A percentile compares a stretch with the other conserved stretches of the same genome.
These are phyloP conservation scores for Brassica napus DNA, from an alignment of 345 rosid species.

Conservation along the genomic window DNA sequence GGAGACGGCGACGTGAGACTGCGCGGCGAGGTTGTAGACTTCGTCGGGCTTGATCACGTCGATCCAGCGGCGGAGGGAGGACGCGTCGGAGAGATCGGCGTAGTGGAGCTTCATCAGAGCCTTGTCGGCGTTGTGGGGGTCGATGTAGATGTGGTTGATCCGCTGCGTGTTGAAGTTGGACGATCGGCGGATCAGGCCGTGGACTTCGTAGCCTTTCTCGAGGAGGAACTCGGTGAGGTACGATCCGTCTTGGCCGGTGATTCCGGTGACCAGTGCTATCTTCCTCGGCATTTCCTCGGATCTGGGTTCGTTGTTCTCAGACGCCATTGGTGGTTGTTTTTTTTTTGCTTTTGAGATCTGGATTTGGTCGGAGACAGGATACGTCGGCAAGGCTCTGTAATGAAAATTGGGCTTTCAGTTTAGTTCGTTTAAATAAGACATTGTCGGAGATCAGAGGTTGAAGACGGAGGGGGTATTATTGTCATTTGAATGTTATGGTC, in stretches of 20 bases:
- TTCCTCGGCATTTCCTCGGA: slow-evolving; percentile 42
- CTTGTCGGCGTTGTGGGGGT: slow-evolving; percentile 77
- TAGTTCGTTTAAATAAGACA: slow-evolving; percentile 18
- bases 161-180: slow-evolving; percentile 94
- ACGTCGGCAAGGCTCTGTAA: neutral
- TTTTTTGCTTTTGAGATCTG: slow-evolving; percentile 22
- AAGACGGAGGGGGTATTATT: slow-evolving; percentile 20
- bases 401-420: slow-evolving; percentile 27
- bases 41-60: slow-evolving; percentile 81
- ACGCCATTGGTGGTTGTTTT: slow-evolving; percentile 42
- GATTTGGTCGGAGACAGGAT: slow-evolving; percentile 19
- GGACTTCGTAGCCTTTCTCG: slow-evolving; percentile 73
- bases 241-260: slow-evolving; percentile 94
- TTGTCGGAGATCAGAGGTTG: slow-evolving; percentile 8
- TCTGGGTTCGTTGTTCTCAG: slow-evolving; percentile 40
- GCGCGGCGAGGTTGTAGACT: slow-evolving; percentile 93
- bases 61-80: slow-evolving; percentile 89
- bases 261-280: slow-evolving; percentile 75
- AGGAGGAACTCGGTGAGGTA: slow-evolving; percentile 82
- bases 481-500: slow-evolving; percentile 10
- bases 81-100: slow-evolving; percentile 79
- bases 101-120: slow-evolving; percentile 83
- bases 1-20: slow-evolving; percentile 86
- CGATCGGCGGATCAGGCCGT: slow-evolving; percentile 87
- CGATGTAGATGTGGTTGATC: slow-evolving; percentile 88